Evolutionary conservation across 169 alveolate species (phyloP), one percentile per base, ranked within the genome.

Genomic region (Cryptosporidium sp.): DNA sequence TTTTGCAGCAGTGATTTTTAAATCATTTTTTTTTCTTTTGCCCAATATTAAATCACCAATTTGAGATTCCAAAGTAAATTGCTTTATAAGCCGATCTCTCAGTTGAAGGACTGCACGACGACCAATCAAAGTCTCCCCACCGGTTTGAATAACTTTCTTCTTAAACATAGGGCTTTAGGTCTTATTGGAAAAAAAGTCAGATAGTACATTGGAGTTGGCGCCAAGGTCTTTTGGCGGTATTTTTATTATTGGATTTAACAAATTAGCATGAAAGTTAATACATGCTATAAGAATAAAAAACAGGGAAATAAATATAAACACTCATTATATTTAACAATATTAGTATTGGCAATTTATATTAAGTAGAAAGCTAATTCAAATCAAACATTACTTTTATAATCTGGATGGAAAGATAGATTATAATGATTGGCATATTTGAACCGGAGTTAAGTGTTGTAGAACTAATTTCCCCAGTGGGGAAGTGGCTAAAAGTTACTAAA

Each of bases 51-150:
- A 21, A 6, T 80, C 89, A 0, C 69, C 58, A 23, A 41, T 14
- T 26, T 41, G 29, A 23, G 89, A 33, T 23, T 59, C 59, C 0
- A 80, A 16, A 31, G 21, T 31, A 80, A 29, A 80, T 62, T 80
- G 89, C 18, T 65, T 80, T 18, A 61, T 10, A 4, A 80, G 18
- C 0, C 51, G 39, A 65, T 80, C 89, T 29, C 62, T 58, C 55
- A 80, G 41, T 8, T 80, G 89, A 8, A 59, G 3, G 21, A 65
- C 45, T 8, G 75, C 55, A 10, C 75, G 73, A 16, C 89, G 73
- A 39, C 89, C 80, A 10, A 80, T 31, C 21, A 59, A 6, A 26
- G 89, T 29, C 51, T 80, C 89, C 65, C 75, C 75, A 41, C 89
- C 45, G 0, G 45, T 80, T 16, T 61, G 65, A 29, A 41, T 21